Conservation (phyloP, 176 grass and related monocot species). For the Bonia amplexicaulis region DNA sequence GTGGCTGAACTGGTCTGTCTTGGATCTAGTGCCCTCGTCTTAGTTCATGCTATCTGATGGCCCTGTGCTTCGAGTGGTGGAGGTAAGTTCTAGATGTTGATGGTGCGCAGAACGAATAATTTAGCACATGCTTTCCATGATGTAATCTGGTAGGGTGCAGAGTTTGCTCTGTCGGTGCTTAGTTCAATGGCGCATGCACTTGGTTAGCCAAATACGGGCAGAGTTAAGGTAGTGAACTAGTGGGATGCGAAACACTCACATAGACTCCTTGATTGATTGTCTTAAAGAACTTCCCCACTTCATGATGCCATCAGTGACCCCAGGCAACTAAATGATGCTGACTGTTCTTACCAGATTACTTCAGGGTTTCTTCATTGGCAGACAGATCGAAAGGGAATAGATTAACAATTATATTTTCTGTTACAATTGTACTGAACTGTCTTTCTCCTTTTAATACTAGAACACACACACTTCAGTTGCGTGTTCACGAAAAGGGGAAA, state of each 20-base stretch:
- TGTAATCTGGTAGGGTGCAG: background rate
- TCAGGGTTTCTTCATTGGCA: background rate
- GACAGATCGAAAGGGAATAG: background rate
- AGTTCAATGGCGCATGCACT: background rate
- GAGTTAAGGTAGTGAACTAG: background rate
- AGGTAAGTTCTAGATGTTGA: too few relatives aligned
- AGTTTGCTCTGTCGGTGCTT: background rate
- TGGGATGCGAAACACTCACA: background rate
- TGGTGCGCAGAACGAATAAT: background rate
- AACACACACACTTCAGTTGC: background rate
- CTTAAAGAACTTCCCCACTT: background rate
- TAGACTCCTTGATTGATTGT: background rate
- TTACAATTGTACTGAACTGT: background rate
- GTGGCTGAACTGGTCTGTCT: too few relatives aligned
- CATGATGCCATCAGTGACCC: background rate
- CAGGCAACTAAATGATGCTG: background rate
- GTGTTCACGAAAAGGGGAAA: background rate
- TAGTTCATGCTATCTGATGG: too few relatives aligned
- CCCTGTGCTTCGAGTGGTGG: too few relatives aligned
- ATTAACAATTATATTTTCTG: background rate
- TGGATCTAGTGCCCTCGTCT: too few relatives aligned
- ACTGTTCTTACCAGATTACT: background rate
- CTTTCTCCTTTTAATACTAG: background rate
- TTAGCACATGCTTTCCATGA: background rate
- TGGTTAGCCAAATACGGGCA: background rate